phyloP scores from a whole-genome alignment of 129 eudicot genomes.

The Arctium minus region DNA sequence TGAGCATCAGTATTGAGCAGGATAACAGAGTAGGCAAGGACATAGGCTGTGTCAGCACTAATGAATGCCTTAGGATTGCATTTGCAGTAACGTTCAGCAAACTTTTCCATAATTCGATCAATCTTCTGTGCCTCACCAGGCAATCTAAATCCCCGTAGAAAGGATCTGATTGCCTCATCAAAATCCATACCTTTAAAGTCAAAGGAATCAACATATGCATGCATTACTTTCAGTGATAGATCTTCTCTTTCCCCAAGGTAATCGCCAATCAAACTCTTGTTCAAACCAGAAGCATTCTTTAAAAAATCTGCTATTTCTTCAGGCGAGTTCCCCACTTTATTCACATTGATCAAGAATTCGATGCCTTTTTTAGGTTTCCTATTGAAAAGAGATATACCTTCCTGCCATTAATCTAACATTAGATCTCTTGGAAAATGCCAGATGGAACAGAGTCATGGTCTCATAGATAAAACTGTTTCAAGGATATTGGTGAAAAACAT shows the following conservation, averaged over 20 bases:
- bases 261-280: conserved; percentile 89
- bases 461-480: conserved; percentile 12
- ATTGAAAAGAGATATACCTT: conserved; percentile 94
- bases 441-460: conserved; percentile 1
- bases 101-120: conserved; percentile 98
- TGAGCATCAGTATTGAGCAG: conserved; percentile 97
- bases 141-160: conserved; percentile 83
- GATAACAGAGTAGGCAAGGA: conserved; percentile 95
- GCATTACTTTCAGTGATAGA: conserved; percentile 88
- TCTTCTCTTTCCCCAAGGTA: conserved; percentile 98
- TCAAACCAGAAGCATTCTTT: conserved; percentile 74
- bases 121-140: conserved; percentile 99
- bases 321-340: conserved; percentile 86
- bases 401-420: conserved; percentile 66
- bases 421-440: conserved; percentile 29
- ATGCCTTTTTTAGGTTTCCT: conserved; percentile 95
- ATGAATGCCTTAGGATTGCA: conserved; percentile 89
- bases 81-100: conserved; percentile 95
- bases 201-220: conserved; percentile 91
- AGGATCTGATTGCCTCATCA: conserved; percentile 88
- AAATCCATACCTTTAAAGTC: conserved; percentile 86
- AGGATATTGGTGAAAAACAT: not conserved
- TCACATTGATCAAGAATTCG: conserved; percentile 89
- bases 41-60: conserved; percentile 99
- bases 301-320: conserved; percentile 89